Conservation (phyloP, 148 eudicot genomes). For the Camellia lanceoleosa region DNA sequence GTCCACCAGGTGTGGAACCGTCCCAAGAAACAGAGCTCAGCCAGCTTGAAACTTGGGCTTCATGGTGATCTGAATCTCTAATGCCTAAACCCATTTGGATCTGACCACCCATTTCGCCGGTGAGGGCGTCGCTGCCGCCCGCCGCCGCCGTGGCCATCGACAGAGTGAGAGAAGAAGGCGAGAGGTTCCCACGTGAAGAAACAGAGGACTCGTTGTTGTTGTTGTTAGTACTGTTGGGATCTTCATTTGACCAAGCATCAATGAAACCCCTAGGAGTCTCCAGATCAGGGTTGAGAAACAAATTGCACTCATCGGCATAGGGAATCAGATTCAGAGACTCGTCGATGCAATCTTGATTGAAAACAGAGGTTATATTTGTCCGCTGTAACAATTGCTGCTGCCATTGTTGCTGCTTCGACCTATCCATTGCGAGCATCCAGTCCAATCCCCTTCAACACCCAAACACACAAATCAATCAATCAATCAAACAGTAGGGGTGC, state of each 20-base stretch:
- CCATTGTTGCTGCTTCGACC: constrained; percentile 49
- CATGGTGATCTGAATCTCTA: constrained; percentile 23
- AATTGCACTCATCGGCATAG: constrained; percentile 10
- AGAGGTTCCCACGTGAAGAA: constrained; percentile 20
- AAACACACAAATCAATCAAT: constrained; percentile 10
- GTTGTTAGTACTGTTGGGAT: constrained; percentile 8
- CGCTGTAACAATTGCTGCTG: constrained; percentile 35
- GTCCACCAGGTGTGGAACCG: constrained; percentile 56
- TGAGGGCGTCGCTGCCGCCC: constrained; percentile 13
- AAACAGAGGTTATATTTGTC: constrained; percentile 22
- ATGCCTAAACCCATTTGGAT: constrained; percentile 40
- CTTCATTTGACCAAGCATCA: constrained; percentile 54
- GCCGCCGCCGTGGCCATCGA: constrained; percentile 36
- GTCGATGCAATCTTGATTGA: constrained; percentile 32
- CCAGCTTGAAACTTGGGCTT: constrained; percentile 17
- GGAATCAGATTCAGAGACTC: constrained; percentile 33
- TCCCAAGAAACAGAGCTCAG: constrained; percentile 21
- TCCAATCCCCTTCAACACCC: constrained; percentile 37
- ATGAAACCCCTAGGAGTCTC: constrained; percentile 32
- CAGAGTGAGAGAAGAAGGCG: constrained; percentile 35
- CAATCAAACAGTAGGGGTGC: not conserved
- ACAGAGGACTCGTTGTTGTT: constrained; percentile 23
- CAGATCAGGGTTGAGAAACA: constrained; percentile 12
- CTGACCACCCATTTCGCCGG: constrained; percentile 40
- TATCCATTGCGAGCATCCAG: constrained; percentile 31